A percentile compares a stretch with the other conserved stretches of the same genome.
phyloP scores from a whole-genome alignment of 352 stramenopile species.

The Phytophthora citricola region DNA sequence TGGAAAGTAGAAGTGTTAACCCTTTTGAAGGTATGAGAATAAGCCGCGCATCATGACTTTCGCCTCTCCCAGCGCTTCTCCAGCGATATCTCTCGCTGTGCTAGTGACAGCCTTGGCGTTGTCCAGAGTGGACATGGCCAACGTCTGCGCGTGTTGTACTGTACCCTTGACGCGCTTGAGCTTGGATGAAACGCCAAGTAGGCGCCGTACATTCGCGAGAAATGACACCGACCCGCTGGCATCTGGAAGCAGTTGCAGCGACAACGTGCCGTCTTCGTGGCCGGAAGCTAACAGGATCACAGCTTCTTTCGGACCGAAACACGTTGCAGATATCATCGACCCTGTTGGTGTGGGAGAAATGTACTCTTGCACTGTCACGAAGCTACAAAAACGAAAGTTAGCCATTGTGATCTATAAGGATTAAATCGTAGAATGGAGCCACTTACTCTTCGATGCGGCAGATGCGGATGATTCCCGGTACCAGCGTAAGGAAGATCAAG shows the following conservation, averaged over 20 bases:
- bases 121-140: slow-evolving; percentile 82
- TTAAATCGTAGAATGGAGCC: too few species aligned
- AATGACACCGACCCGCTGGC: slow-evolving; percentile 82
- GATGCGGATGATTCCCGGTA: too few species aligned
- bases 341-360: slow-evolving; percentile 32
- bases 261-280: slow-evolving; percentile 74
- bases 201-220: slow-evolving; percentile 67
- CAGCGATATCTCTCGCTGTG: slow-evolving; percentile 83
- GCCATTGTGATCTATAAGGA: too few species aligned
- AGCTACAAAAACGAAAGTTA: too few species aligned
- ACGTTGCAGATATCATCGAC: slow-evolving; percentile 59
- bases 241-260: slow-evolving; percentile 83
- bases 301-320: slow-evolving; percentile 80
- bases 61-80: slow-evolving; percentile 62
- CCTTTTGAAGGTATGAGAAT: slow-evolving; percentile 63
- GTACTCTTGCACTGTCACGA: too few species aligned
- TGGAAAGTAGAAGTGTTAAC: too few species aligned
- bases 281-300: slow-evolving; percentile 77
- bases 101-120: slow-evolving; percentile 86
- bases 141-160: slow-evolving; percentile 86
- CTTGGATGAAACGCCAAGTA: slow-evolving; percentile 84
- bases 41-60: slow-evolving; percentile 86
- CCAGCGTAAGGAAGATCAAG: too few species aligned
- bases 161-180: slow-evolving; percentile 91
- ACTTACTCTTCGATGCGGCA: too few species aligned